phyloP scores from a whole-genome alignment of 2,329 filamentous ascomycete genomes.

The Chalaropsis thielavioides region DNA sequence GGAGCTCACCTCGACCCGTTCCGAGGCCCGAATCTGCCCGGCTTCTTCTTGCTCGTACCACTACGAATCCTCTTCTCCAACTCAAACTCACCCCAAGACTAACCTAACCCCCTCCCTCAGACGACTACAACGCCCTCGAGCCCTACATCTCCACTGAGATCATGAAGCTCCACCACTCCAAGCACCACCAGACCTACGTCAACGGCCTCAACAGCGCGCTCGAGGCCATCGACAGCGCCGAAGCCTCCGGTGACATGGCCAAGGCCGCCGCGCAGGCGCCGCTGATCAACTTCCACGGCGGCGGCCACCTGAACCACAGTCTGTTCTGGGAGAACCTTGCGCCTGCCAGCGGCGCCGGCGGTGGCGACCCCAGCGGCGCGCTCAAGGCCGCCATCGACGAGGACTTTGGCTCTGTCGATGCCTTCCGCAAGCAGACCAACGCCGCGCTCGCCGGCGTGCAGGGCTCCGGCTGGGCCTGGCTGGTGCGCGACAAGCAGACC shows the following conservation, averaged over 20 bases:
- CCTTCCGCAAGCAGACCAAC: slow-evolving; percentile 53
- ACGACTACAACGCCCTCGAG: slow-evolving; percentile 95
- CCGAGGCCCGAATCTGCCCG: neutral
- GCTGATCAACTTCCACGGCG: slow-evolving; percentile 63
- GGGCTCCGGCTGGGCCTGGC: slow-evolving; percentile 83
- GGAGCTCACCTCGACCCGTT: neutral
- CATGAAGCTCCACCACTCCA: slow-evolving; percentile 91
- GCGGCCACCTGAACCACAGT: slow-evolving; percentile 74
- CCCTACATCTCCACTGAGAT: slow-evolving; percentile 70
- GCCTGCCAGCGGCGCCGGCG: slow-evolving; percentile 46
- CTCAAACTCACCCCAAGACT: neutral
- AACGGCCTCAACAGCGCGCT: slow-evolving; percentile 71
- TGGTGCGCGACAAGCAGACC: slow-evolving; percentile 55
- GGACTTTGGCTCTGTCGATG: slow-evolving; percentile 52
- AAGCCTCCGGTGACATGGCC: slow-evolving; percentile 44
- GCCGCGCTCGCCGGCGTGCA: slow-evolving; percentile 59
- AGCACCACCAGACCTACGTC: slow-evolving; percentile 90
- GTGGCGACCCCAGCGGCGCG: slow-evolving; percentile 45
- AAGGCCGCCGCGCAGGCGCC: slow-evolving; percentile 37
- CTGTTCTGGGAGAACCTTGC: slow-evolving; percentile 77
- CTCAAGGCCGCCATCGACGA: slow-evolving; percentile 50
- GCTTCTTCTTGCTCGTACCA: too few species aligned
- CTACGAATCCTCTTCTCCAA: neutral
- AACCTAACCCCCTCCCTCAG: slow-evolving; percentile 31
- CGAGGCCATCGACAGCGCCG: slow-evolving; percentile 54